phyloP scores from a whole-genome alignment of 1,139 yeast genomes.

The Candida tunisiensis region DNA sequence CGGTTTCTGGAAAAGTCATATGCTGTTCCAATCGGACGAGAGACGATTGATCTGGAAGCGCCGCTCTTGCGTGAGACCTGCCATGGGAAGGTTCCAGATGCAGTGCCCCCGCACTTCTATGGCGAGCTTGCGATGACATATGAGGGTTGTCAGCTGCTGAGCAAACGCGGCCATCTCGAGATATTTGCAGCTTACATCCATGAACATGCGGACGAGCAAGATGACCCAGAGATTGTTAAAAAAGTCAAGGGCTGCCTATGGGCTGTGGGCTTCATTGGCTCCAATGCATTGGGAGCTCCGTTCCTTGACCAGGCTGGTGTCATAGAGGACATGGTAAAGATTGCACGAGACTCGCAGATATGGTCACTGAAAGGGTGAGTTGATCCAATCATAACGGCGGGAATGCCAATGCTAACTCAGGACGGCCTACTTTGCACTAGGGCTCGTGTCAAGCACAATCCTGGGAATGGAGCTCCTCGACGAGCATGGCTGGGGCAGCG shows the following conservation, averaged over 20 bases:
- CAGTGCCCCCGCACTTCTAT: slow-evolving; percentile 48
- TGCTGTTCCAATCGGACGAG: no score
- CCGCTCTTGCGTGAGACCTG: no score
- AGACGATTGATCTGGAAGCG: no score
- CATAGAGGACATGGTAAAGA: slow-evolving; percentile 35
- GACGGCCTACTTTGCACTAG: slow-evolving; percentile 62
- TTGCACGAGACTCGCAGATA: slow-evolving; percentile 36
- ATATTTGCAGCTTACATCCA: slow-evolving; percentile 26
- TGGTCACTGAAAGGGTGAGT: slow-evolving; percentile 56
- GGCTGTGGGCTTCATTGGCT: slow-evolving; percentile 76
- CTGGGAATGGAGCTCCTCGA: slow-evolving; percentile 83
- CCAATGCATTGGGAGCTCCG: slow-evolving; percentile 43
- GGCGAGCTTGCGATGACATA: slow-evolving; percentile 67
- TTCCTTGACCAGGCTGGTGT: slow-evolving; percentile 44
- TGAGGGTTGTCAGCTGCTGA: slow-evolving; percentile 48
- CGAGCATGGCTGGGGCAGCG: slow-evolving; percentile 61
- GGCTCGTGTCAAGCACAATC: slow-evolving; percentile 51
- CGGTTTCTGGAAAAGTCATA: slow-evolving; percentile 15
- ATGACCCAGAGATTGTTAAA: slow-evolving; percentile 15
- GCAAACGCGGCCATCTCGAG: slow-evolving; percentile 30
- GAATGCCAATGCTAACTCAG: no score
- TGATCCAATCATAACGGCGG: no score
- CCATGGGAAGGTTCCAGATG: no score
- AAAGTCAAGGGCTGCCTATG: slow-evolving; percentile 63
- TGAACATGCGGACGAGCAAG: slow-evolving; percentile 15